Base-by-base conservation (phyloP, 2,329 filamentous ascomycete genomes). In the Alternaria sp. region DNA sequence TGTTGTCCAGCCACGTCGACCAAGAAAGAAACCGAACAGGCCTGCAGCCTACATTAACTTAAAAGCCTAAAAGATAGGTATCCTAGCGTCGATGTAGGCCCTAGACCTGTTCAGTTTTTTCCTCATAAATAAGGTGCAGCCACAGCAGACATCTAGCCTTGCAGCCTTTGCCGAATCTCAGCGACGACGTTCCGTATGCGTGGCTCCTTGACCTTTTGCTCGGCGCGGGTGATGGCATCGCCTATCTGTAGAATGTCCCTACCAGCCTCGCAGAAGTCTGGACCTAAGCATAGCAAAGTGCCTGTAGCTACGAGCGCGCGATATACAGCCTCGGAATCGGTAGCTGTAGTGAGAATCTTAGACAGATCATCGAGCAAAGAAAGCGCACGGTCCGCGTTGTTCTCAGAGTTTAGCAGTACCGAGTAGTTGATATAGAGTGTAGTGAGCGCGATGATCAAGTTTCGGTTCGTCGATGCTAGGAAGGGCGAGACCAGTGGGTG, bases 361-460 rank as follows among this genome's bases (percentile, higher is more conserved):
- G 86, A 86, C 0, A 94, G 79, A 6, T 90, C 85, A 28, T 88
- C 84, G 3, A 93, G 76, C 5, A 93, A 81, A 10, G 84, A 82
- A 70, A 88, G 73, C 43, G 82, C 82, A 66, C 80, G 77, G 79
- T 85, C 77, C 54, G 84, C 75, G 79, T 84, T 83, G 41, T 82
- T 78, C 8, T 86, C 84, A 45, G 80, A 82, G 67, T 68, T 80
- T 54, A 92, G 86, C 11, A 94, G 85, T 1, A 97, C 93, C 0
- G 93, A 86, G 67, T 92, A 91, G 80, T 99, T 98, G 76, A 98
- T 90, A 63, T 91, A 90, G 0, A 93, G 85, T 0, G 96, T 97
- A 1, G 92, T 89, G 18, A 93, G 84, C 0, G 96, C 95, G 59
- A 97, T 90, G 55, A 91, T 87, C 11, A 98, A 84, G 71, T 97